Evolutionary conservation across 768 basidiomycete species (phyloP).

Genomic region (Russula vinacea): DNA sequence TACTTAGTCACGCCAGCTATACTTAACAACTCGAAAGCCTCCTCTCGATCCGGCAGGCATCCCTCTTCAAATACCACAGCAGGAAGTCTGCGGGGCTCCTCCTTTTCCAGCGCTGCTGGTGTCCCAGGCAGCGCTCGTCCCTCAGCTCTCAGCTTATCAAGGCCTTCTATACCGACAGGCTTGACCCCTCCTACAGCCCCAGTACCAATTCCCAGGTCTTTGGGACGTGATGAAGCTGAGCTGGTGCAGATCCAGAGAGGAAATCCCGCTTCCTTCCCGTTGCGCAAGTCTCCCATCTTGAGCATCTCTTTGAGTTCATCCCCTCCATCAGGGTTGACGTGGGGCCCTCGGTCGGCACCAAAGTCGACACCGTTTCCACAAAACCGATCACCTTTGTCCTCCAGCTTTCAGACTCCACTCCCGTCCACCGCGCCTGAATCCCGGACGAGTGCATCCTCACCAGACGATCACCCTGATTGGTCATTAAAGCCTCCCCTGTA

Average conservation of each 20-base stretch:
- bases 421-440: constrained; percentile 12
- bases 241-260: neutral
- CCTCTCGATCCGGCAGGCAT: neutral
- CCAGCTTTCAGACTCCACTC: neutral
- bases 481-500: neutral
- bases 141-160: constrained; percentile 10
- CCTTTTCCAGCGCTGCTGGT: neutral
- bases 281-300: neutral
- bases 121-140: neutral
- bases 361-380: constrained; percentile 12
- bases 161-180: neutral
- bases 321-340: constrained; percentile 10
- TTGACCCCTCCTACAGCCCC: constrained; percentile 12
- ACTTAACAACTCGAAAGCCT: constrained; percentile 5
- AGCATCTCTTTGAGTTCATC: constrained; percentile 23
- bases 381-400: constrained; percentile 6
- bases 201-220: neutral
- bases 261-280: neutral
- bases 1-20: neutral
- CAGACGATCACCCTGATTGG: constrained; percentile 1
- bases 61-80: neutral
- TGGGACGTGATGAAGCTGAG: neutral
- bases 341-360: neutral
- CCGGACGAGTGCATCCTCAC: neutral
- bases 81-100: neutral